Base-by-base conservation (phyloP, 1,139 yeast genomes). In the Debaryomycetaceae sp. region DNA sequence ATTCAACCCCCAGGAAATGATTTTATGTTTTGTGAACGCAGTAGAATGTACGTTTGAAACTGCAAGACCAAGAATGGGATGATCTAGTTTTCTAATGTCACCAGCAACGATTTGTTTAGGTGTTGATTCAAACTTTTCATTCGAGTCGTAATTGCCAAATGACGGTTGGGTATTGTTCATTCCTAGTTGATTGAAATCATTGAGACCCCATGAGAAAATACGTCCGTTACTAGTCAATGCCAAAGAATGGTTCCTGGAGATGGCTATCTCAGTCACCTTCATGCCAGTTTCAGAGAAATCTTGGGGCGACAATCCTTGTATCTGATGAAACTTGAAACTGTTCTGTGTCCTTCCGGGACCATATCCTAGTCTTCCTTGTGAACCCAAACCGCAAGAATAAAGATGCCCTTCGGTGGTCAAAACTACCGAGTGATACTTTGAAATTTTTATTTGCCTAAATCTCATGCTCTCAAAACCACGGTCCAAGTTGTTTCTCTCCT, bases 1-100 rank as follows among this genome's bases (percentile, higher is more conserved):
- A 58, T 89, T 87, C 31, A 85, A 66, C 0, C 98, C 98, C 96
- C 96, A 89, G 36, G 82, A 66, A 49, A 70, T 79, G 6, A 89
- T 55, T 8, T 74, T 76, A 34, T 72, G 62, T 27, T 68, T 71
- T 0, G 85, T 71, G 52, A 74, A 85, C 0, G 79, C 87, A 5
- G 85, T 73, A 0, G 95, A 81, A 59, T 88, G 96, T 22, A 84
- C 73, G 40, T 78, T 81, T 1, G 97, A 87, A 9, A 88, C 84
- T 0, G 84, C 67, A 7, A 85, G 69, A 0, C 90, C 89, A 11
- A 63, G 61, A 5, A 81, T 58, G 11, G 58, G 57, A 33, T 56
- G 42, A 1, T 46, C 17, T 31, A 46, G 49, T 54, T 55, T 59
- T 44, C 64, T 71, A 39, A 85, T 56, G 44, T 79, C 85, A 1